Evolutionary conservation across 2,329 filamentous ascomycete genomes (phyloP).

Genomic region (Amauroascus niger): DNA sequence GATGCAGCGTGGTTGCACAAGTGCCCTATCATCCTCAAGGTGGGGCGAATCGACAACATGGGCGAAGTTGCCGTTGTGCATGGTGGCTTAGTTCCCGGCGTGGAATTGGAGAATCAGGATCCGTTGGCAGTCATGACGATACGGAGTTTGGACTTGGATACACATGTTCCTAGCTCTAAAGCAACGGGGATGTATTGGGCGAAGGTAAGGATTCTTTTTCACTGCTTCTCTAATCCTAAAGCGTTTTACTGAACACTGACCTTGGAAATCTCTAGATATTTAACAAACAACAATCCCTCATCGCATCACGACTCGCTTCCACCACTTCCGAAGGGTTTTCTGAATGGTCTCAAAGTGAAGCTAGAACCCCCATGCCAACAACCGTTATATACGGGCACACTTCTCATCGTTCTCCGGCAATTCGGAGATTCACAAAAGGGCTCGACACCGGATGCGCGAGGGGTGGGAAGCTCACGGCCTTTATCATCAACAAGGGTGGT

Average conservation of each 20-base stretch:
- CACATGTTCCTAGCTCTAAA: constrained; percentile 47
- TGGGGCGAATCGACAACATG: constrained; percentile 53
- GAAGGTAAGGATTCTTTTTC: constrained; percentile 33
- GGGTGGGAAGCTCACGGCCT: constrained; percentile 64
- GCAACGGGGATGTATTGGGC: constrained; percentile 56
- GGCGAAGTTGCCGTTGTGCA: constrained; percentile 69
- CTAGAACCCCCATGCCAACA: constrained; percentile 33
- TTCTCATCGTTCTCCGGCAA: constrained; percentile 58
- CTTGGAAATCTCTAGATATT: constrained; percentile 40
- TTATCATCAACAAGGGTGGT: constrained; percentile 57
- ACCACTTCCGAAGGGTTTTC: background rate
- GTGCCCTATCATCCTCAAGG: constrained; percentile 67
- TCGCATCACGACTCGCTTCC: background rate
- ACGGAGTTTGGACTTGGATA: constrained; percentile 61
- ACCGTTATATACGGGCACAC: constrained; percentile 87
- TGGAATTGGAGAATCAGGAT: constrained; percentile 61
- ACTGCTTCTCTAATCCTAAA: constrained; percentile 9
- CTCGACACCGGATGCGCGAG: constrained; percentile 75
- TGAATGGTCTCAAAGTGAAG: background rate
- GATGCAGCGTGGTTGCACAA: constrained; percentile 60
- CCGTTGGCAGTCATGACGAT: constrained; percentile 85
- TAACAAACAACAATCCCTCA: constrained; percentile 39
- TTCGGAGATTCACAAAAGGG: constrained; percentile 65
- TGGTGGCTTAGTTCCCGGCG: constrained; percentile 69
- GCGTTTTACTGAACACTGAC: background rate